Conservation (phyloP, 2,329 filamentous ascomycete species). For the Zymoseptoria crescenta region DNA sequence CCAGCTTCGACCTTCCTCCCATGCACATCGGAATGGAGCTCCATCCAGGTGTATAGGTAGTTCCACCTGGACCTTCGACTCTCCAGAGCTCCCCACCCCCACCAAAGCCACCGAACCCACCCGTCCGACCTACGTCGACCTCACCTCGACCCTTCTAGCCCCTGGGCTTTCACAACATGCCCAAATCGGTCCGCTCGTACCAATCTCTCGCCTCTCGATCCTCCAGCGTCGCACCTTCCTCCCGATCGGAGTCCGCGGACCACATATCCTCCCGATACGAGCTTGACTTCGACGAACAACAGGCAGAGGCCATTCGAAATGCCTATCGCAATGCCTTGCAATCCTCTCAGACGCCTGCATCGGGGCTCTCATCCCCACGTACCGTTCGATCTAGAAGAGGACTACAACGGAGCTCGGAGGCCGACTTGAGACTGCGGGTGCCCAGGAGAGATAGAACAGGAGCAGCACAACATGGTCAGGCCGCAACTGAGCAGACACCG, state of each 20-base stretch:
- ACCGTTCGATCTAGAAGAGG: background rate
- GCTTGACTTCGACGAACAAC: constrained; percentile 25
- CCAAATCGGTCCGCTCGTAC: constrained; percentile 28
- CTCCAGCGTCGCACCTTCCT: constrained; percentile 16
- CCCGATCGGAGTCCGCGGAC: constrained; percentile 26
- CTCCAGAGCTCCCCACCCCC: background rate
- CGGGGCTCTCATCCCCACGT: background rate
- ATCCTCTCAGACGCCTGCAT: constrained; percentile 19
- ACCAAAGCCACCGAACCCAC: background rate
- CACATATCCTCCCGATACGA: constrained; percentile 13
- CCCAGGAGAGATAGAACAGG: constrained; percentile 10
- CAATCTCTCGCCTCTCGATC: constrained; percentile 25
- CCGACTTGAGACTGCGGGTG: constrained; percentile 27
- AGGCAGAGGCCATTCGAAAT: constrained; percentile 26
- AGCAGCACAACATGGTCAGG: constrained; percentile 6
- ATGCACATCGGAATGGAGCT: background rate
- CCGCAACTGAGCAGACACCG: constrained; percentile 41
- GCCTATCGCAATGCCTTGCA: constrained; percentile 27
- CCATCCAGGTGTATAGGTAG: background rate
- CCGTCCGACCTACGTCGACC: background rate
- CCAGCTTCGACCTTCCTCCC: background rate
- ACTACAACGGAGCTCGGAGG: constrained; percentile 25
- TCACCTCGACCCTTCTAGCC: background rate
- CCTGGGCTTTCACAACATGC: constrained; percentile 20
- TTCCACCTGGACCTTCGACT: background rate